A percentile compares a stretch with the other conserved stretches of the same genome.
Evolutionary conservation across 129 eudicot genomes (phyloP).

Genomic region (Heracleum sosnowskyi): DNA sequence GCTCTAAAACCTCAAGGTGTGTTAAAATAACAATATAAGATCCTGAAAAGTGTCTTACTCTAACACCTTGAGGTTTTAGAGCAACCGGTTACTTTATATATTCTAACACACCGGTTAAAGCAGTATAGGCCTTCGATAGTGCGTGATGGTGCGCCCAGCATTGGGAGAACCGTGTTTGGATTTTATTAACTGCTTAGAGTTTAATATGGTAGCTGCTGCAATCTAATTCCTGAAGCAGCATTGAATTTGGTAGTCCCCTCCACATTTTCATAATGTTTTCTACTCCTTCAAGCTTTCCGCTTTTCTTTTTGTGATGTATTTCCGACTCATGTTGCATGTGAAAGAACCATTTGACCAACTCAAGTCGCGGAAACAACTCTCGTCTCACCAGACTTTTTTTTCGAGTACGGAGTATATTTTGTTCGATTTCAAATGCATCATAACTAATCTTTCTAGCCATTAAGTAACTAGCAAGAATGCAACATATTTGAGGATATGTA

Average conservation of each 20-base stretch:
- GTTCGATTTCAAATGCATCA: neutral
- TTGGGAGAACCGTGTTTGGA: neutral
- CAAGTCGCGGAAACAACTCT: neutral
- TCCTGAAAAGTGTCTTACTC: too few relatives aligned
- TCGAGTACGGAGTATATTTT: neutral
- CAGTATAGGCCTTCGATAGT: too few relatives aligned
- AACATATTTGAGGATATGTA: neutral
- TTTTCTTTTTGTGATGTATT: neutral
- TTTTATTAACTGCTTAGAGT: neutral
- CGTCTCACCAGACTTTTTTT: neutral
- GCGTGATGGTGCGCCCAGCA: neutral
- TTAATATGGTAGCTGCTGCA: constrained; percentile 3
- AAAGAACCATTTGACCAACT: neutral
- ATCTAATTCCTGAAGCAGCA: constrained; percentile 6
- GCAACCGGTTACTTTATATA: too few relatives aligned
- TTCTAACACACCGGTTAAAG: too few relatives aligned
- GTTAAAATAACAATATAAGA: too few relatives aligned
- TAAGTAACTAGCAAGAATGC: neutral
- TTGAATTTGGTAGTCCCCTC: constrained; percentile 8
- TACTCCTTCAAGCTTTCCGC: neutral
- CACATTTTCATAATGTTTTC: neutral
- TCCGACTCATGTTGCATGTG: neutral
- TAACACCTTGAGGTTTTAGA: too few relatives aligned
- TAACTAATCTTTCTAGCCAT: neutral
- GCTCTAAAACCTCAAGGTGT: too few relatives aligned